These are phyloP conservation scores for Cyclotella cryptica DNA, from an alignment of 108 stramenopile species.

Conservation along the genomic window DNA sequence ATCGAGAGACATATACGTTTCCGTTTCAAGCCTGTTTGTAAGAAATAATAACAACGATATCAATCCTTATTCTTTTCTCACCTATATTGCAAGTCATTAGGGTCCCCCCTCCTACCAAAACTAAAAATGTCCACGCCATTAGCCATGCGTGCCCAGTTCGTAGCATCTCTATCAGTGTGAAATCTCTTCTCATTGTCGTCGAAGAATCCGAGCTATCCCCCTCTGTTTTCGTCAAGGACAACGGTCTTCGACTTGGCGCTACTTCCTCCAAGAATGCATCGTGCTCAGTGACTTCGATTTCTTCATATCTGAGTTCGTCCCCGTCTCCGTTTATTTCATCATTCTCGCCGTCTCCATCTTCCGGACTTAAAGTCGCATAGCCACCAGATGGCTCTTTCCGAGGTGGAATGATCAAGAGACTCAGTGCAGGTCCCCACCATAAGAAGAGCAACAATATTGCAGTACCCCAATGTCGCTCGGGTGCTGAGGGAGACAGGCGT, in stretches of 20 bases:
- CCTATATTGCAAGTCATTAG: constrained; percentile 87
- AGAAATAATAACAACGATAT: neutral
- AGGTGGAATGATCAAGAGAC: constrained; percentile 58
- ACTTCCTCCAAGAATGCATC: constrained; percentile 35
- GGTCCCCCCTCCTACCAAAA: constrained; percentile 81
- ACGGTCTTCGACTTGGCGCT: constrained; percentile 1
- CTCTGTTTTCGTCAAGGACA: constrained; percentile 10
- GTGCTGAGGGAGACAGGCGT: constrained; percentile 22
- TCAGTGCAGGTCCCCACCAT: constrained; percentile 75
- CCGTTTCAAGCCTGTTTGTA: neutral
- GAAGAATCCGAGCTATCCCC: constrained; percentile 25
- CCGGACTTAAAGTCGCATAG: constrained; percentile 20
- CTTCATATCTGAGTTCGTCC: constrained; percentile 11
- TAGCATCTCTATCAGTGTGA: constrained; percentile 78
- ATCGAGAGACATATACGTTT: neutral
- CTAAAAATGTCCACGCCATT: constrained; percentile 77
- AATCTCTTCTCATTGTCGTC: constrained; percentile 21
- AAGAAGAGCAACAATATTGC: constrained; percentile 59
- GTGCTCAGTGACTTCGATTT: constrained; percentile 22
- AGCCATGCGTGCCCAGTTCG: constrained; percentile 74
- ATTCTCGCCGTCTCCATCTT: constrained; percentile 32
- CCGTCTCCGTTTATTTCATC: constrained; percentile 9
- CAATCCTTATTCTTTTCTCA: constrained; percentile 2
- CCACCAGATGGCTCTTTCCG: constrained; percentile 33
- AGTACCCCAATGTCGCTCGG: constrained; percentile 57